Evolutionary conservation across 805 yeast genomes (phyloP).

Genomic region (Saccharomycopsis guyanensis): DNA sequence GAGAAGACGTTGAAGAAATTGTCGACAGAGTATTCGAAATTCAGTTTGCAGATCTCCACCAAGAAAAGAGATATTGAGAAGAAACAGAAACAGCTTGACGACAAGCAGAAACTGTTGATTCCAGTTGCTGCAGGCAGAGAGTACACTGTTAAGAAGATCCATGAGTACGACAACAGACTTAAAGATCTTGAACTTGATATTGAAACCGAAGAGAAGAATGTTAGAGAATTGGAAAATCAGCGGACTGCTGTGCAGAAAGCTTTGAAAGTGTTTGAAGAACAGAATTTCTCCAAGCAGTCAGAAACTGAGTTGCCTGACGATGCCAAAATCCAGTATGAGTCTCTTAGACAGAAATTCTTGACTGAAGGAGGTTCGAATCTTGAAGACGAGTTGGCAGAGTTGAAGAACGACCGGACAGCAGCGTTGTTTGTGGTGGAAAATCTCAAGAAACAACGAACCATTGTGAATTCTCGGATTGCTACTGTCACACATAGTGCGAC

Average conservation of each 20-base stretch:
- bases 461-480: constrained; percentile 29
- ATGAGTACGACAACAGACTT: constrained; percentile 39
- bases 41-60: constrained; percentile 35
- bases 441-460: constrained; percentile 31
- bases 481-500: constrained; percentile 31
- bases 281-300: constrained; percentile 27
- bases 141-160: constrained; percentile 39
- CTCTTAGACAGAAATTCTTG: constrained; percentile 48
- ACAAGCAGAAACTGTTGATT: constrained; percentile 39
- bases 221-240: constrained; percentile 38
- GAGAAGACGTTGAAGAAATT: constrained; percentile 32
- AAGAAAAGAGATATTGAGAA: constrained; percentile 32
- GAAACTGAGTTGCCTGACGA: constrained; percentile 38
- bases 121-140: constrained; percentile 56
- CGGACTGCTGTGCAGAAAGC: constrained; percentile 39
- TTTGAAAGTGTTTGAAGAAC: constrained; percentile 31
- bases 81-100: constrained; percentile 36
- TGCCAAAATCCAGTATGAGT: constrained; percentile 50
- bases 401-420: constrained; percentile 39
- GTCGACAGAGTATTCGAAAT: constrained; percentile 40
- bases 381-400: constrained; percentile 38
- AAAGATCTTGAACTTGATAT: constrained; percentile 45
- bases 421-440: constrained; percentile 31
- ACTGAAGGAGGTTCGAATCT: constrained; percentile 51
- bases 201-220: constrained; percentile 39